phyloP scores from a whole-genome alignment of 768 basidiomycete genomes.

The Phanerodontia chrysosporium region DNA sequence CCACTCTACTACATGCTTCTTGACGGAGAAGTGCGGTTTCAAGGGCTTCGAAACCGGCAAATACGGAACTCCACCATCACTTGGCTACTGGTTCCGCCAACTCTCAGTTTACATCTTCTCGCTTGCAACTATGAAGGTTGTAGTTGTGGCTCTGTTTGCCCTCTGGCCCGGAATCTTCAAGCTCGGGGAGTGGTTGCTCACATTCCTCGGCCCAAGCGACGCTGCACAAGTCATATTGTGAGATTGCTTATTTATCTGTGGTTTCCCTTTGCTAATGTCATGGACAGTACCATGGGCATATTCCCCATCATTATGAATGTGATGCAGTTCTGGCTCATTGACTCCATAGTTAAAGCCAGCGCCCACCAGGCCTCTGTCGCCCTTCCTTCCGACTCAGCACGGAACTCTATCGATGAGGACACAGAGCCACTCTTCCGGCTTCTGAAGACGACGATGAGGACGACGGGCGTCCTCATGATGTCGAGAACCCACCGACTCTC shows the following conservation, averaged over 20 bases:
- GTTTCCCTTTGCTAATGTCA: neutral
- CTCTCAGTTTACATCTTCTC: constrained; percentile 79
- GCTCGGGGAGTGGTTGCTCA: constrained; percentile 83
- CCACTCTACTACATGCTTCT: constrained; percentile 55
- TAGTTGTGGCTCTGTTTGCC: constrained; percentile 75
- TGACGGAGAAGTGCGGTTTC: constrained; percentile 58
- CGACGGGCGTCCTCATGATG: constrained; percentile 37
- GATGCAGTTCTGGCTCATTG: constrained; percentile 92
- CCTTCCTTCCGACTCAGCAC: constrained; percentile 37
- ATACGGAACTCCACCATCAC: constrained; percentile 81
- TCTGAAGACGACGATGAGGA: constrained; percentile 53
- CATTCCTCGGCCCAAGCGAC: constrained; percentile 69
- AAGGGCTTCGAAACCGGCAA: constrained; percentile 83
- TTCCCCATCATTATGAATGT: constrained; percentile 89
- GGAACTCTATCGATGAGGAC: constrained; percentile 37
- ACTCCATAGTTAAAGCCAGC: constrained; percentile 85
- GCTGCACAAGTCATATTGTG: constrained; percentile 77
- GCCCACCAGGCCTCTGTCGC: constrained; percentile 30
- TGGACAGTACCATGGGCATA: constrained; percentile 76
- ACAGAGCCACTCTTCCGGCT: constrained; percentile 61
- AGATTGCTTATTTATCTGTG: constrained; percentile 26
- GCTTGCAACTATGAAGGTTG: constrained; percentile 84
- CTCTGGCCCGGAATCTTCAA: constrained; percentile 66
- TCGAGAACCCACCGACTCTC: constrained; percentile 41
- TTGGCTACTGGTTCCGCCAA: constrained; percentile 71